Conservation (phyloP, 2,329 filamentous ascomycete genomes). For the Microcyclospora pomicola region DNA sequence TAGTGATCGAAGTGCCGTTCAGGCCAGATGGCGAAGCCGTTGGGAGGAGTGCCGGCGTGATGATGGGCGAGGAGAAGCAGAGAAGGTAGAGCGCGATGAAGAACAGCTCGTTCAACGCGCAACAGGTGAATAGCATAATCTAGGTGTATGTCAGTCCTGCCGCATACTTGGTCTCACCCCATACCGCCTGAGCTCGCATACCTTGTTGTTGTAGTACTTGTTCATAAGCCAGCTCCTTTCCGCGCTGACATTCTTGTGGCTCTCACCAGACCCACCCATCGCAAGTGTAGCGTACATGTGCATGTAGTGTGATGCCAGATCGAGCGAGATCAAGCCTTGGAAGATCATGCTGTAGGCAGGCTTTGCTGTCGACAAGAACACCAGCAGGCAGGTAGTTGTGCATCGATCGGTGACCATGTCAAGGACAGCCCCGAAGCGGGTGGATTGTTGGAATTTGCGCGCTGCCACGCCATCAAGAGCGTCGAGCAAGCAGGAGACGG, state of each 20-base stretch:
- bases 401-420: slow-evolving; percentile 99
- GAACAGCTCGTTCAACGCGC: slow-evolving; percentile 84
- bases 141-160: slow-evolving; percentile 24
- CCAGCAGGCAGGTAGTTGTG: slow-evolving; percentile 86
- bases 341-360: slow-evolving; percentile 89
- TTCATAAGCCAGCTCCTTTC: slow-evolving; percentile 80
- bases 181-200: slow-evolving; percentile 32
- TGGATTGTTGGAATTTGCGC: slow-evolving; percentile 73
- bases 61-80: slow-evolving; percentile 81
- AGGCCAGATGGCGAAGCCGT: slow-evolving; percentile 16
- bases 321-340: slow-evolving; percentile 81
- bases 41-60: slow-evolving; percentile 70
- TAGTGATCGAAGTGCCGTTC: slow-evolving; percentile 28
- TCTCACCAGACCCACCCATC: slow-evolving; percentile 64
- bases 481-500: slow-evolving; percentile 85
- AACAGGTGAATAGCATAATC: slow-evolving; percentile 84
- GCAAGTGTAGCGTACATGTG: slow-evolving; percentile 95
- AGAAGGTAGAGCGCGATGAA: slow-evolving; percentile 97
- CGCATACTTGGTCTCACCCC: neutral
- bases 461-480: slow-evolving; percentile 92
- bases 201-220: slow-evolving; percentile 95
- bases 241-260: slow-evolving; percentile 90
- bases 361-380: slow-evolving; percentile 89
- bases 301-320: slow-evolving; percentile 94
- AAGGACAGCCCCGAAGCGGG: slow-evolving; percentile 86